Percentiles rank a stretch among this genome's conserved stretches.
phyloP scores from a whole-genome alignment of 257 asterid genomes.

The Prunella vulgaris region DNA sequence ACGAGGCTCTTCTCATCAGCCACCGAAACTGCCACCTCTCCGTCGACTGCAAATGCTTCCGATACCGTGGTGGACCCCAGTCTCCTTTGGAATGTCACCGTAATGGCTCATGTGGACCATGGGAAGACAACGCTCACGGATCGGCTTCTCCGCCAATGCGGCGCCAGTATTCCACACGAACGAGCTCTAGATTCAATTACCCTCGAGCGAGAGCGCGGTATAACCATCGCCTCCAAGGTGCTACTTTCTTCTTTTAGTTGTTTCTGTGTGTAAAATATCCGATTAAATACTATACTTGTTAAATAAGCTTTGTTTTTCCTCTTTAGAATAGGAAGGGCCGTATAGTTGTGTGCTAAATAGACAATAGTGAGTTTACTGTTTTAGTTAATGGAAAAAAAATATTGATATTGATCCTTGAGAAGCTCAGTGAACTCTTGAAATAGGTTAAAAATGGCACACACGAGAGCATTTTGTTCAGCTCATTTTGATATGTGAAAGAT shows the following conservation, averaged over 20 bases:
- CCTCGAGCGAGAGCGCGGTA: conserved; percentile 96
- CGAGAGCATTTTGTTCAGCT: neutral
- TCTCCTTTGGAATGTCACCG: conserved; percentile 82
- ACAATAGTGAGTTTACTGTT: neutral
- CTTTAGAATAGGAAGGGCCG: neutral
- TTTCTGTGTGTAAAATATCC: neutral
- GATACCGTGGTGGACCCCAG: conserved; percentile 49
- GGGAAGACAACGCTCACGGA: conserved; percentile 98
- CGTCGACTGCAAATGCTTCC: conserved; percentile 31
- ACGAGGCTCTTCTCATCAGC: conserved; percentile 47
- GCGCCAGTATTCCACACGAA: conserved; percentile 93
- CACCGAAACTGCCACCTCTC: conserved; percentile 37
- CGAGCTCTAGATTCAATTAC: conserved; percentile 86
- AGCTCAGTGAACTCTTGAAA: neutral
- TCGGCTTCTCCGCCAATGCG: conserved; percentile 93
- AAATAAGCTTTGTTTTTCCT: neutral
- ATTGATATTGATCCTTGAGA: neutral
- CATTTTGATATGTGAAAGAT: neutral
- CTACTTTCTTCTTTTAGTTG: neutral
- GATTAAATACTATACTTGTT: neutral
- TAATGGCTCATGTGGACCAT: conserved; percentile 93
- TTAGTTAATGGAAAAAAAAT: neutral
- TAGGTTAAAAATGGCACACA: neutral
- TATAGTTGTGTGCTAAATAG: neutral
- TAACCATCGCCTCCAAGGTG: conserved; percentile 94